These are phyloP conservation scores for Castanopsis chinensis DNA, from an alignment of 306 rosid species.

Conservation along the genomic window DNA sequence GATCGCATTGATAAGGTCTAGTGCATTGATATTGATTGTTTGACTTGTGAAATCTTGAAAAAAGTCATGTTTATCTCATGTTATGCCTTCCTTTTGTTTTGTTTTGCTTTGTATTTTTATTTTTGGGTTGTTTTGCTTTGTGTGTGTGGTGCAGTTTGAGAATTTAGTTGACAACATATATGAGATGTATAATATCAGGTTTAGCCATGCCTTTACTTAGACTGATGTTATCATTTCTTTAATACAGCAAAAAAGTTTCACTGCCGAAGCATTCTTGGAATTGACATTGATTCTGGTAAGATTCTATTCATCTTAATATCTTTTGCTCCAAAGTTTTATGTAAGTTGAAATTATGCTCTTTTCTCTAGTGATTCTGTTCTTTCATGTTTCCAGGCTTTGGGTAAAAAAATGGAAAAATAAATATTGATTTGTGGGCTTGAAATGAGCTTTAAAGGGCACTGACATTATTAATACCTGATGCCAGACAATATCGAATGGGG, in stretches of 20 bases:
- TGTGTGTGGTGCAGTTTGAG: not conserved
- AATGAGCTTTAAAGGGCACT: too few species aligned
- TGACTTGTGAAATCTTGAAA: not conserved
- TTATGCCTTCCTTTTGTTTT: not conserved
- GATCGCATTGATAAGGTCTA: not conserved
- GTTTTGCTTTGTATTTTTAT: not conserved
- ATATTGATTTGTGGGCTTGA: not conserved
- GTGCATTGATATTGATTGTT: not conserved
- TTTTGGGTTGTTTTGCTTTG: not conserved
- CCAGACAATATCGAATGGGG: too few species aligned
- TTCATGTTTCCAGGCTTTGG: not conserved
- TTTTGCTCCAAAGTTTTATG: conserved; percentile 1
- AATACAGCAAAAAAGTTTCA: conserved; percentile 67
- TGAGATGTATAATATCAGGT: not conserved
- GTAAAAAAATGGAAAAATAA: not conserved
- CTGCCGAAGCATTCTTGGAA: conserved; percentile 79
- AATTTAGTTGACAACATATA: not conserved
- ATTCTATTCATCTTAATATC: conserved; percentile 18
- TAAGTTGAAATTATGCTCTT: not conserved
- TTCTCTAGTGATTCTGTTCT: not conserved
- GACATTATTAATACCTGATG: too few species aligned
- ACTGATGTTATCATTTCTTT: not conserved
- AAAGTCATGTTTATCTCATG: not conserved
- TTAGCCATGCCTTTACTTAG: not conserved
- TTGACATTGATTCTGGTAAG: conserved; percentile 90